Evolutionary conservation across 345 rosid genomes (phyloP).

Genomic region (Nephelium lappaceum): DNA sequence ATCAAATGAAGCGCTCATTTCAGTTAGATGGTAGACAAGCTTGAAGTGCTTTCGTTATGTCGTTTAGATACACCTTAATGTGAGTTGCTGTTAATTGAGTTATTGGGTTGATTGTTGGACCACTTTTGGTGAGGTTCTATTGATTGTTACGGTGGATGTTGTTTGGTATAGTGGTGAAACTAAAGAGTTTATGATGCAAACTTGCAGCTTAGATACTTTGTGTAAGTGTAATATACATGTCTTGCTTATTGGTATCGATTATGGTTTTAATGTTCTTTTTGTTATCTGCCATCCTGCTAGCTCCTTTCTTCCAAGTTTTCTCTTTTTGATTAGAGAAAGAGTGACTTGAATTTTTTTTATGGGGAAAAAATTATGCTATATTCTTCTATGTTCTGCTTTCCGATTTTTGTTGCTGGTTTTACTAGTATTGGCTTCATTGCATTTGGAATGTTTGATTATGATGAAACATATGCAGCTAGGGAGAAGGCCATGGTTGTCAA

Average conservation of each 20-base stretch:
- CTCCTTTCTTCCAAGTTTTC: background rate
- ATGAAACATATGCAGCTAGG: slow-evolving; percentile 50
- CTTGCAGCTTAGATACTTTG: background rate
- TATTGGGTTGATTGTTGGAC: background rate
- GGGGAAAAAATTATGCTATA: no score
- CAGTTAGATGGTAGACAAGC: background rate
- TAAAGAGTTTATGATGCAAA: background rate
- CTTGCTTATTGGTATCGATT: background rate
- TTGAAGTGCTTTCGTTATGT: background rate
- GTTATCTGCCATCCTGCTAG: background rate
- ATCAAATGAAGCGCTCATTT: background rate
- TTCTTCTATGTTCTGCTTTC: no score
- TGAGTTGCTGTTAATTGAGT: background rate
- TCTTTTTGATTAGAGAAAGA: background rate
- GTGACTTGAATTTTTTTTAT: background rate
- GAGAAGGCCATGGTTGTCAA: slow-evolving; percentile 92
- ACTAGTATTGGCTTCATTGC: background rate
- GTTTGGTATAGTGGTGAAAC: background rate
- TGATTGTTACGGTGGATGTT: background rate
- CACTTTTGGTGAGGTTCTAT: background rate
- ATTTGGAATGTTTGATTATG: background rate
- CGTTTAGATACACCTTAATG: background rate
- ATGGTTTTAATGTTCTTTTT: background rate
- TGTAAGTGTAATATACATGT: background rate
- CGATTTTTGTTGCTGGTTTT: background rate